Conservation (phyloP, 148 eudicot species). For the Amaranthus cruentus region DNA sequence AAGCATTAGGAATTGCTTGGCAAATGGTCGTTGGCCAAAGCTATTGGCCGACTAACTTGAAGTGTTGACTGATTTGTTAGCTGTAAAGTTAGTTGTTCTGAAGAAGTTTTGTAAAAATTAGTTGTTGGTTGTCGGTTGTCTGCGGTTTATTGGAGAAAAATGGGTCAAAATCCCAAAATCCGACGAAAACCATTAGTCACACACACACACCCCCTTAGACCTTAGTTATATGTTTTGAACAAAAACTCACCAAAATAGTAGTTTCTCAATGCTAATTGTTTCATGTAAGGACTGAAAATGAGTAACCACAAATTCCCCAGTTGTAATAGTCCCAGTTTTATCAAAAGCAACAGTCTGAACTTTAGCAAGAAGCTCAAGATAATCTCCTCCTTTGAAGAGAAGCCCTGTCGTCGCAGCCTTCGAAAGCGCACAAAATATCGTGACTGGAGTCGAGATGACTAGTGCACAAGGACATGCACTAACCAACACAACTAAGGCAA, state of each 20-base stretch:
- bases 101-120: too few relatives aligned
- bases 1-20: too few relatives aligned
- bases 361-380: constrained; percentile 41
- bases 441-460: constrained; percentile 41
- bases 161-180: too few relatives aligned
- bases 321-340: constrained; percentile 44
- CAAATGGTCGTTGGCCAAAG: too few relatives aligned
- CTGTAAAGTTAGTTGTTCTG: too few relatives aligned
- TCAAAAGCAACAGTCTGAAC: constrained; percentile 42
- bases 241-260: constrained; percentile 34
- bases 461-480: constrained; percentile 50
- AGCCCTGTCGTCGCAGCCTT: constrained; percentile 41
- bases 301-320: constrained; percentile 40
- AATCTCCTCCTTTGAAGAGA: constrained; percentile 46
- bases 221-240: background rate
- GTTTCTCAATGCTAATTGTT: constrained; percentile 24
- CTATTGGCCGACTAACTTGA: too few relatives aligned
- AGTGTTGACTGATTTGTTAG: too few relatives aligned
- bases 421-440: constrained; percentile 39
- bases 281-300: constrained; percentile 29
- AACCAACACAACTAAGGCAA: constrained; percentile 41
- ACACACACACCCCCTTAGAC: too few relatives aligned
- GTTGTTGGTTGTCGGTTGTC: too few relatives aligned
- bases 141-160: background rate
- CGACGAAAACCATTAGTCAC: background rate